phyloP scores from a whole-genome alignment of 768 basidiomycete genomes.

The Xerocomellus chrysenteron region DNA sequence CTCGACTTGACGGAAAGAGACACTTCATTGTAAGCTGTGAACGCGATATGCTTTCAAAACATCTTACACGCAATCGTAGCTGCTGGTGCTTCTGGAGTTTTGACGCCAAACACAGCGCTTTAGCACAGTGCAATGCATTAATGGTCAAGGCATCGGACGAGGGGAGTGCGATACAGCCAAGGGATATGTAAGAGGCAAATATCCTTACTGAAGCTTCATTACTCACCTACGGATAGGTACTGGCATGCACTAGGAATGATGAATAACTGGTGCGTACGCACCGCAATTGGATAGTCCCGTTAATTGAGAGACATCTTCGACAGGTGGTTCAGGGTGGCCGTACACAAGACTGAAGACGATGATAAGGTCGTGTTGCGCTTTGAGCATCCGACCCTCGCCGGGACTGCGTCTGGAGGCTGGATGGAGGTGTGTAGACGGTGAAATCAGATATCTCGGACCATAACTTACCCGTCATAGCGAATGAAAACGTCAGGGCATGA shows the following conservation, averaged over 20 bases:
- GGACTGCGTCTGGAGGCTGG: conserved; percentile 52
- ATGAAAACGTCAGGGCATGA: conserved; percentile 47
- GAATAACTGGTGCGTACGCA: conserved; percentile 42
- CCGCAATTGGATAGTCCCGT: background rate
- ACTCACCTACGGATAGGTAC: conserved; percentile 26
- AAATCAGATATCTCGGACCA: background rate
- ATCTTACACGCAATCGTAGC: conserved; percentile 4
- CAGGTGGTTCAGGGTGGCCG: conserved; percentile 58
- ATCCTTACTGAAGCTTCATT: background rate
- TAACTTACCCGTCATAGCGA: conserved; percentile 27
- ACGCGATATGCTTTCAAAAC: background rate
- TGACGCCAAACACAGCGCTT: conserved; percentile 32
- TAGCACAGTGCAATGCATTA: conserved; percentile 39
- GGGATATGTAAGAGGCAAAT: conserved; percentile 44
- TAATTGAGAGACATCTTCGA: background rate
- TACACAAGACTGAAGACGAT: conserved; percentile 36
- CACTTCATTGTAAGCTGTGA: conserved; percentile 41
- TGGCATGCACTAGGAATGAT: conserved; percentile 63
- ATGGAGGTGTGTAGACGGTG: conserved; percentile 43
- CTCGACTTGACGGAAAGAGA: conserved; percentile 50
- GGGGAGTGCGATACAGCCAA: conserved; percentile 45
- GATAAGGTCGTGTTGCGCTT: conserved; percentile 38
- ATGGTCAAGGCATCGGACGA: conserved; percentile 59
- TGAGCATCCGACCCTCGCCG: conserved; percentile 60
- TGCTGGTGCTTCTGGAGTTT: conserved; percentile 65